These are phyloP conservation scores for Sclerotinia spermophila DNA, from an alignment of 2,329 filamentous ascomycete species.

Conservation along the genomic window DNA sequence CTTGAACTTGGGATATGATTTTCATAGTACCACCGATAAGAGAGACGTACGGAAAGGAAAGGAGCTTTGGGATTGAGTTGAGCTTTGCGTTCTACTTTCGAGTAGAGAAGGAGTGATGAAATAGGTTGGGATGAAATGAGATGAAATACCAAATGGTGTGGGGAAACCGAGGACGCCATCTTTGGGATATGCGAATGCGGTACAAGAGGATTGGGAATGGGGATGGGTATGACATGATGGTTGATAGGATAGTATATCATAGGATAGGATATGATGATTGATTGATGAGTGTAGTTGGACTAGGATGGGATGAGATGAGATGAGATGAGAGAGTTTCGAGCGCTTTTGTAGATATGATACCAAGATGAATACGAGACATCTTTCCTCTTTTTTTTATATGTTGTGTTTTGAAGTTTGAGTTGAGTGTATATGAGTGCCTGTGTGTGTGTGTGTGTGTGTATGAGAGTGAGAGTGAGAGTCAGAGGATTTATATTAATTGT, in stretches of 20 bases:
- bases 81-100: background rate
- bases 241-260: background rate
- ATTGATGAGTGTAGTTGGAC: background rate
- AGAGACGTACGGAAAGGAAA: background rate
- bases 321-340: background rate
- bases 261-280: background rate
- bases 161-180: background rate
- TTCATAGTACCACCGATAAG: background rate
- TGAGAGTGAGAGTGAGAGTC: too few species aligned
- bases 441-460: too few species aligned
- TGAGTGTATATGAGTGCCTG: too few species aligned
- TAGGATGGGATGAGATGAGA: background rate
- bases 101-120: background rate
- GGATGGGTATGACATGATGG: too few species aligned
- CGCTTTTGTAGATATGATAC: constrained; percentile 19
- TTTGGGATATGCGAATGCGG: background rate
- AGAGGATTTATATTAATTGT: too few species aligned
- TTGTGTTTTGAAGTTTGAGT: background rate
- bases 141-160: background rate
- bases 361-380: constrained; percentile 13
- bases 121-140: background rate
- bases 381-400: constrained; percentile 6
- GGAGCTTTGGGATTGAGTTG: background rate
- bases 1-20: background rate
- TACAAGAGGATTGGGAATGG: background rate